Percentiles rank a stretch among this genome's conserved stretches.
Conservation (phyloP, 108 stramenopile genomes). For the Pseudonitzschia multistriata region DNA sequence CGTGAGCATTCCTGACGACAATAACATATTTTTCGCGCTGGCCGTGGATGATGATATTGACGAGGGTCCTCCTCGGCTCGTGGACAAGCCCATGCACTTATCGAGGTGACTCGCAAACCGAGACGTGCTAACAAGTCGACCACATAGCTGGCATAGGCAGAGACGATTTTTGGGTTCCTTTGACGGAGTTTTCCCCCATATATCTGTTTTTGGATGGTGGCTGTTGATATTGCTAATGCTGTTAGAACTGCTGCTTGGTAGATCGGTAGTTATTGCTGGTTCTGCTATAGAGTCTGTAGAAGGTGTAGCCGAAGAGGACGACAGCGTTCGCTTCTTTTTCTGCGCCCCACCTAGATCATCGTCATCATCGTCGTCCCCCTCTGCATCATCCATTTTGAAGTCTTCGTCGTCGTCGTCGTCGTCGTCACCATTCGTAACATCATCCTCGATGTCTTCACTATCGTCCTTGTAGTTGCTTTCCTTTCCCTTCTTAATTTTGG, state of each 20-base stretch:
- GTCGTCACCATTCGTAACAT: slow-evolving; percentile 7
- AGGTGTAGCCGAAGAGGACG: background rate
- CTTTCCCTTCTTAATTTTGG: slow-evolving; percentile 6
- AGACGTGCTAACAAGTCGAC: slow-evolving; percentile 30
- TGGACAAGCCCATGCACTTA: slow-evolving; percentile 44
- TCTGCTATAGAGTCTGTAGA: background rate
- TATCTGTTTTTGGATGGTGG: slow-evolving; percentile 19
- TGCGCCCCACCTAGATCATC: slow-evolving; percentile 13
- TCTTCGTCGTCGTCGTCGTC: slow-evolving; percentile 27
- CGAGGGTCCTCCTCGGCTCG: slow-evolving; percentile 4
- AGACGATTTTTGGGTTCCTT: slow-evolving; percentile 31
- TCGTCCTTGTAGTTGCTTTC: slow-evolving; percentile 10
- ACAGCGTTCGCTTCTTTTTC: slow-evolving; percentile 2
- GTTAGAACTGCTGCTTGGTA: background rate
- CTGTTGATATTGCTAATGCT: background rate
- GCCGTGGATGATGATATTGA: background rate
- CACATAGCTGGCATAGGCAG: slow-evolving; percentile 26
- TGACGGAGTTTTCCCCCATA: slow-evolving; percentile 35
- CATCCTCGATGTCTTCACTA: slow-evolving; percentile 2
- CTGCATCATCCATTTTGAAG: slow-evolving; percentile 18
- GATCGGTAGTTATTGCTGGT: background rate
- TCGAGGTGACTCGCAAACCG: slow-evolving; percentile 41
- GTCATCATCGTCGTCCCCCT: slow-evolving; percentile 20
- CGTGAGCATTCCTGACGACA: background rate
- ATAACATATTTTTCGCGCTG: background rate